phyloP scores from a whole-genome alignment of 129 eudicot genomes.

The Daucus carota region DNA sequence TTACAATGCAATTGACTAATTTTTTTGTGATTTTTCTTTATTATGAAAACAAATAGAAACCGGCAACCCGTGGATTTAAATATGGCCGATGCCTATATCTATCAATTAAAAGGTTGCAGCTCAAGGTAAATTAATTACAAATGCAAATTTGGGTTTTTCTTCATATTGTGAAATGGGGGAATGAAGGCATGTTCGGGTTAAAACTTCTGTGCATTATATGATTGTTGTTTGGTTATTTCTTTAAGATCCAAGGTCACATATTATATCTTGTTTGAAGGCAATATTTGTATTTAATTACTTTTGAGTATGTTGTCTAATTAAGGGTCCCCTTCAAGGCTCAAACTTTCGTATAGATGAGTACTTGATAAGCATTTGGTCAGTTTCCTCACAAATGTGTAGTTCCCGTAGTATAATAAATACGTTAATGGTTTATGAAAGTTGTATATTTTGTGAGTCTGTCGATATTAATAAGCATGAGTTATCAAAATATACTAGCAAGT shows the following conservation, averaged over 20 bases:
- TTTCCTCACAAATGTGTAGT: not conserved
- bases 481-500: not conserved
- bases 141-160: not conserved
- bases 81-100: conserved; percentile 2
- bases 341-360: not conserved
- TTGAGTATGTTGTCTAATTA: not conserved
- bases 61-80: conserved; percentile 14
- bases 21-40: not conserved
- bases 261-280: not conserved
- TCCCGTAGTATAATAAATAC: not conserved
- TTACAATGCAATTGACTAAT: no score
- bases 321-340: not conserved
- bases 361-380: not conserved
- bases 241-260: not conserved
- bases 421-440: not conserved
- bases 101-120: conserved; percentile 6
- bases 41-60: not conserved
- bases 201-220: not conserved
- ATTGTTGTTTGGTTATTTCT: not conserved
- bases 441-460: not conserved
- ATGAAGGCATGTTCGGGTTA: not conserved
- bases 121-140: conserved; percentile 1
- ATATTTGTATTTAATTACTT: not conserved
- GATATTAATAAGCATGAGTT: not conserved
- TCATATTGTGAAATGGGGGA: no score